Evolutionary conservation across 75 land plant genomes (phyloP).

Genomic region (Cupressus sempervirens): DNA sequence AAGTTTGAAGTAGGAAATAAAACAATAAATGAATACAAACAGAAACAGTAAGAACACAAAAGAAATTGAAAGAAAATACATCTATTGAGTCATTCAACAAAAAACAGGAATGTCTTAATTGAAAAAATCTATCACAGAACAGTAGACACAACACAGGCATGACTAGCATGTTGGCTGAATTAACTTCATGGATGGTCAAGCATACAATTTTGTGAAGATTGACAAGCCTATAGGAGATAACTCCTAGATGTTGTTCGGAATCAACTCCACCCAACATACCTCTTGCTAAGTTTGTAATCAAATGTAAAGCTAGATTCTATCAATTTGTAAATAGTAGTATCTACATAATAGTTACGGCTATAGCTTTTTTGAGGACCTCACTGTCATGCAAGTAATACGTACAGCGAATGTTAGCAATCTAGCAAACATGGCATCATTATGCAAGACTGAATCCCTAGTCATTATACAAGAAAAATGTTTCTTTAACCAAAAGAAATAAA

Average conservation of each 20-base stretch:
- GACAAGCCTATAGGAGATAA: background rate
- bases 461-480: constrained; percentile 3
- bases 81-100: background rate
- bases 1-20: background rate
- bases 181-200: background rate
- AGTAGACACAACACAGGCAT: background rate
- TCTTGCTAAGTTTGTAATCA: background rate
- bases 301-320: background rate
- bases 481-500: background rate
- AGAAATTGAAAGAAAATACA: background rate
- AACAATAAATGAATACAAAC: background rate
- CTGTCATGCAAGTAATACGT: background rate
- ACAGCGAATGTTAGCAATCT: background rate
- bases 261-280: background rate
- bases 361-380: background rate
- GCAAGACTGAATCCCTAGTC: background rate
- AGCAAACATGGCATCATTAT: background rate
- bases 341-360: background rate
- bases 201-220: background rate
- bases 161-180: background rate
- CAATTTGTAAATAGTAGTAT: background rate
- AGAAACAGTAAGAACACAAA: no score
- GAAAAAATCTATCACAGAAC: background rate
- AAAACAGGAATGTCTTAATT: background rate
- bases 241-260: background rate